Base-by-base conservation (phyloP, 106 monocot genomes). In the Dioscorea alata region DNA sequence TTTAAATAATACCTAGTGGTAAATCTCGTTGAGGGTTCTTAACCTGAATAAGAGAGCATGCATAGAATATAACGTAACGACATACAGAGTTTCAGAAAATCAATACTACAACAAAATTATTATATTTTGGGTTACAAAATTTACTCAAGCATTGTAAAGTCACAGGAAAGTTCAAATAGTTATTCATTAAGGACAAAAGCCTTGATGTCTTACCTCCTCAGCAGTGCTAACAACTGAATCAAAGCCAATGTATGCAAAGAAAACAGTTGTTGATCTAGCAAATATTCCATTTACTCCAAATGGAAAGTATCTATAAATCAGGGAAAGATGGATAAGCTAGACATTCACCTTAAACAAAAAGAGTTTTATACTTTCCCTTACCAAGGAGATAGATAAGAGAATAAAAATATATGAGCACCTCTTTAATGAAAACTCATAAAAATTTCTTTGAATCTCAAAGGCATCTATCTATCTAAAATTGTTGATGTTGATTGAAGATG, bases 231-330 rank as follows among this genome's bases (percentile, higher is more conserved):
- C 97, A 80, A 99, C 89, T 52, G 89, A 62, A 75, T 99, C 97
- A 79, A 99, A 99, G n/a, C 97, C 97, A 9, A 92, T 92, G 63
- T 74, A 99, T 61, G 92, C 84, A 81, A 97, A 92, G 89, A 92
- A 97, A 63, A 90, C 92, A 23, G 97, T 92, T 67, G 92, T 92
- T 56, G 89, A 86, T 74, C 92, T 89, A 68, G 97, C 78, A 72
- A 99, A 79, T 89, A 99, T 75, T 73, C 97, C 97, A 87, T 90
- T 92, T 32, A 85, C 78, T 21, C 97, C 97, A 69, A 71, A 84
- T 61, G 97, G 97, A 35, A 99, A 87, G 76, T 92, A 99, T 50
- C 97, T 92, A 79, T 56, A 83, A 48, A 33, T 61, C 9, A 13
- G 74, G 21, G 52, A 23, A 48, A 18, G 60, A 59, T 25, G 14